Percentiles rank a stretch among this genome's conserved stretches.
Evolutionary conservation across 768 basidiomycete genomes (phyloP).

Genomic region (Boletus reticuloceps): DNA sequence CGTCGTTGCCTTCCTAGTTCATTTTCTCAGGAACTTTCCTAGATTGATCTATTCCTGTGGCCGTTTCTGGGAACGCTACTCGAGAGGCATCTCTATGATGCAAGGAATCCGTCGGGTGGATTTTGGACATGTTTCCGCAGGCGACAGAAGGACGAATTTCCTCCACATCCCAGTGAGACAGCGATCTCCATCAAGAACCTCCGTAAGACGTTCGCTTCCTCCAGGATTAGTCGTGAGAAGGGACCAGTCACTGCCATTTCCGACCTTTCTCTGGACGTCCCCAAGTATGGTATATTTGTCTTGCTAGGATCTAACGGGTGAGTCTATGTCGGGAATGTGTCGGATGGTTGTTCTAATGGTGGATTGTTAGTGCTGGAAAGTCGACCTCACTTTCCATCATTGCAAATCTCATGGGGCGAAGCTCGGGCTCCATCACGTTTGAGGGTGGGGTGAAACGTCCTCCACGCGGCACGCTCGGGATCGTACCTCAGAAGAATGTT

Average conservation of each 20-base stretch:
- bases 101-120: constrained; percentile 35
- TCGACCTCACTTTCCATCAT: constrained; percentile 69
- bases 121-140: constrained; percentile 25
- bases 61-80: constrained; percentile 60
- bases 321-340: neutral
- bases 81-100: constrained; percentile 63
- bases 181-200: constrained; percentile 65
- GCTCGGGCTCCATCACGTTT: constrained; percentile 54
- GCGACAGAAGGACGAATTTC: constrained; percentile 14
- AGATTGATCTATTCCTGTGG: constrained; percentile 76
- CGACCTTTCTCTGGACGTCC: constrained; percentile 66
- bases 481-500: constrained; percentile 84
- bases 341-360: neutral
- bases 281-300: constrained; percentile 73
- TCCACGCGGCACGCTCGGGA: constrained; percentile 64
- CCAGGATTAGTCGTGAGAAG: constrained; percentile 46
- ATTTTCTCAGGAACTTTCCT: neutral
- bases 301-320: constrained; percentile 72
- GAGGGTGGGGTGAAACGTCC: constrained; percentile 53
- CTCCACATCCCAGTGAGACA: constrained; percentile 34
- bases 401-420: constrained; percentile 58
- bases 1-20: constrained; percentile 34
- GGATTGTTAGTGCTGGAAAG: constrained; percentile 62
- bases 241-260: constrained; percentile 57
- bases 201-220: constrained; percentile 54